Conservation (phyloP, 192 early-diverging fungal species). For the Entomortierella parvispora region DNA sequence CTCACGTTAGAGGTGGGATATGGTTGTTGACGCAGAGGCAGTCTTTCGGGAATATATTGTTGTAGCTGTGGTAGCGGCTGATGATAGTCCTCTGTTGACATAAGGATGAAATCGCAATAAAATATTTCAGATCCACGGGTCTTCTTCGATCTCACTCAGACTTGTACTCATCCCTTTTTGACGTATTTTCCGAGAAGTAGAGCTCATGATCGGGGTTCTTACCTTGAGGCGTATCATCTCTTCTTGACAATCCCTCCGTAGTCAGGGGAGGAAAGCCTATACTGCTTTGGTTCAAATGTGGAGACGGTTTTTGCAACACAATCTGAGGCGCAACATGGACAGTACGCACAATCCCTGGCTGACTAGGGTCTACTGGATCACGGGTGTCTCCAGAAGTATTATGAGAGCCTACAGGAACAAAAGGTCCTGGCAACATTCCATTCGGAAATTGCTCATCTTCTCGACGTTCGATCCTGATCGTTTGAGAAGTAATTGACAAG, state of each 20-base stretch:
- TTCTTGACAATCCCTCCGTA: background rate
- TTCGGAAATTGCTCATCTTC: constrained; percentile 1
- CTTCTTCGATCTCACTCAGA: too few relatives aligned
- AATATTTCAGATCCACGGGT: too few relatives aligned
- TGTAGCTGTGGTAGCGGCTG: background rate
- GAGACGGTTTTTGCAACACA: constrained; percentile 18
- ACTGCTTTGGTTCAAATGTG: constrained; percentile 8
- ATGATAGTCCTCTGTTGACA: too few relatives aligned
- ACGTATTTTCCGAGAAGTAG: background rate
- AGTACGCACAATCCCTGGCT: background rate
- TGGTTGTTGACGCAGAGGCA: background rate
- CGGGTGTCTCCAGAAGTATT: background rate
- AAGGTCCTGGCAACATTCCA: background rate
- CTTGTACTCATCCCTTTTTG: too few relatives aligned
- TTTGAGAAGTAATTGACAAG: too few relatives aligned
- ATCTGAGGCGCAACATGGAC: constrained; percentile 1
- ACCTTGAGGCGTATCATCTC: constrained; percentile 1
- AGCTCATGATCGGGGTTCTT: background rate
- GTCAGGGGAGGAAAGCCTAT: background rate
- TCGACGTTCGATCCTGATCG: too few relatives aligned
- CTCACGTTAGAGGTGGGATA: background rate
- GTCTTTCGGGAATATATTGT: background rate
- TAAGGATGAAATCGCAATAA: too few relatives aligned
- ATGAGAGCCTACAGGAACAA: background rate
- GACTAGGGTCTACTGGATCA: background rate